Evolutionary conservation across 768 basidiomycete genomes (phyloP).

Genomic region (Calvatia gigantea): DNA sequence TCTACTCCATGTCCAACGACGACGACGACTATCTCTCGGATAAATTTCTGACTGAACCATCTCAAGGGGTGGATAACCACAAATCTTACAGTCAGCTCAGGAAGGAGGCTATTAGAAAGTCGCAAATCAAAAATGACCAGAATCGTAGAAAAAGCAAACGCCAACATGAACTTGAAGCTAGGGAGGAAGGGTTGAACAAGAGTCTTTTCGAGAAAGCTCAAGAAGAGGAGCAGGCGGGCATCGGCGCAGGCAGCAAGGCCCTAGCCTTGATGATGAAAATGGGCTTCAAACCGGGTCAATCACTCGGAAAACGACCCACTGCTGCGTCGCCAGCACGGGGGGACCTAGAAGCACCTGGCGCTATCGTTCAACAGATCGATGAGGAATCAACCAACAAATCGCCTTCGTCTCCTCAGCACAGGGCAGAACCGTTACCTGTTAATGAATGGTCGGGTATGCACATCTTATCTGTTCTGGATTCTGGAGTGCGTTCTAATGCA

Average conservation of each 20-base stretch:
- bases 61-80: constrained; percentile 32
- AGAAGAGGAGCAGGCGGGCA: constrained; percentile 56
- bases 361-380: neutral
- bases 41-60: constrained; percentile 64
- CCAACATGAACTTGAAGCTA: constrained; percentile 69
- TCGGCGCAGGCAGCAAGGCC: constrained; percentile 65
- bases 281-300: constrained; percentile 86
- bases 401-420: constrained; percentile 32
- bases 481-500: constrained; percentile 1
- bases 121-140: constrained; percentile 64
- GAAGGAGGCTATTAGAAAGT: constrained; percentile 55
- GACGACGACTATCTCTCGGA: constrained; percentile 90
- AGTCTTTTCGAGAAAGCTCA: constrained; percentile 78
- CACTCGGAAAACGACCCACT: constrained; percentile 47
- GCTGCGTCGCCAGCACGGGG: neutral
- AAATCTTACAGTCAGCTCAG: constrained; percentile 72
- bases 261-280: constrained; percentile 91
- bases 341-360: neutral
- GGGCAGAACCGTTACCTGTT: constrained; percentile 66
- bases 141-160: constrained; percentile 62
- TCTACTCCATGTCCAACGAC: constrained; percentile 59
- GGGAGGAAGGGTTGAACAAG: constrained; percentile 74
- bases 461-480: constrained; percentile 3
- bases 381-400: constrained; percentile 14
- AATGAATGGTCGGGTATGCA: constrained; percentile 78